phyloP scores from a whole-genome alignment of 2,329 filamentous ascomycete genomes.

The Clonostachys rosea region DNA sequence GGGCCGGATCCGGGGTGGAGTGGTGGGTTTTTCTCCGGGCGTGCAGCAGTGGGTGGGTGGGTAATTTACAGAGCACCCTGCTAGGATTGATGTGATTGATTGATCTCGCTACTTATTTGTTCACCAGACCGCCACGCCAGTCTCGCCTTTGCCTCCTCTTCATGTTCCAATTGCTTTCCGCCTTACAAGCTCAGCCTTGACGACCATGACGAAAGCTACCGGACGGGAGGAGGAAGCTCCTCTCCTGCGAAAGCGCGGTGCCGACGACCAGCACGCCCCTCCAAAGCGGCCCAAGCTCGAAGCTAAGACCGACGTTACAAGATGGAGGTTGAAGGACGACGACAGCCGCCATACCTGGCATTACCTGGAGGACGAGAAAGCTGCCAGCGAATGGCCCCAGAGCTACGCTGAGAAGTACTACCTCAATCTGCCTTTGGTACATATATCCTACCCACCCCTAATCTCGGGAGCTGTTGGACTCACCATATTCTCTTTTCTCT shows the following conservation, averaged over 20 bases:
- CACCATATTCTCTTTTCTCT: constrained; percentile 3
- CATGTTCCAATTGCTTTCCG: too few relatives aligned
- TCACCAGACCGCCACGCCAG: too few relatives aligned
- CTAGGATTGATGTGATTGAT: too few relatives aligned
- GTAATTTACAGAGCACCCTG: too few relatives aligned
- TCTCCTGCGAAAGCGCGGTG: constrained; percentile 29
- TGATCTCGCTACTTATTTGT: too few relatives aligned
- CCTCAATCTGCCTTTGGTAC: constrained; percentile 73
- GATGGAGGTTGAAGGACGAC: constrained; percentile 84
- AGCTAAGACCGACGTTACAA: constrained; percentile 68
- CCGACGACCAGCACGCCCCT: constrained; percentile 22
- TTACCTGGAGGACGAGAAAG: constrained; percentile 73
- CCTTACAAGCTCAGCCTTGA: too few relatives aligned
- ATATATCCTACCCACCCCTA: constrained; percentile 2
- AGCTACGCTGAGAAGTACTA: constrained; percentile 85
- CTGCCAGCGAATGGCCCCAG: constrained; percentile 76
- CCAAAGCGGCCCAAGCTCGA: constrained; percentile 42
- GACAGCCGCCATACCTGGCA: constrained; percentile 89
- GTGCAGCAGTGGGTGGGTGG: too few relatives aligned
- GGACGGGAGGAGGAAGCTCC: neutral
- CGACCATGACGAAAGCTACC: neutral
- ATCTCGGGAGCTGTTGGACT: neutral
- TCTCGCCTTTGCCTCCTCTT: too few relatives aligned
- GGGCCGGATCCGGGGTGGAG: too few relatives aligned
- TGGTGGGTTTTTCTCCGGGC: too few relatives aligned